Conservation (phyloP, 345 rosid species). For the Hevea brasiliensis region DNA sequence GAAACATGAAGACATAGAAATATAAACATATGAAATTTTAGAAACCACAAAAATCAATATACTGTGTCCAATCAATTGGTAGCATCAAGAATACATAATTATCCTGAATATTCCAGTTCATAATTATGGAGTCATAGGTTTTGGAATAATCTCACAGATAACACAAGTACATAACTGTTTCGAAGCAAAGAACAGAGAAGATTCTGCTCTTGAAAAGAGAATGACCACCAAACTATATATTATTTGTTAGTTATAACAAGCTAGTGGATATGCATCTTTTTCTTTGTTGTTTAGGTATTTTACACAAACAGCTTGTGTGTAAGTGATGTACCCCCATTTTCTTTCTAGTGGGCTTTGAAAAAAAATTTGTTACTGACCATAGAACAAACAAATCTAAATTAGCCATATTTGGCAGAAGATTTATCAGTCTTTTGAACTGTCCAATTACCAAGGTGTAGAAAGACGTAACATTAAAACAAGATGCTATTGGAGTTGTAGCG, state of each 20-base stretch:
- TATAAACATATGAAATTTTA: background rate
- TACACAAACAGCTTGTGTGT: background rate
- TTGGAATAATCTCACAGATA: background rate
- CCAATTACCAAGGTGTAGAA: background rate
- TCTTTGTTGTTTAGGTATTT: background rate
- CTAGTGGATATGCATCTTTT: background rate
- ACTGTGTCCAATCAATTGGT: background rate
- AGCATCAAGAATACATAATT: background rate
- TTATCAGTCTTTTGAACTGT: background rate
- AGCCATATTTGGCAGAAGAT: background rate
- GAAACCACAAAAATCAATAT: background rate
- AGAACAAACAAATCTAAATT: too few species aligned
- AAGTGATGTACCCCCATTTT: too few species aligned
- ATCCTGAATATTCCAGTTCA: background rate
- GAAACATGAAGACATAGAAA: background rate
- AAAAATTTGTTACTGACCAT: too few species aligned
- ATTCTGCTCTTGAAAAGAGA: background rate
- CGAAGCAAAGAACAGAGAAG: background rate
- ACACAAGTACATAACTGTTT: too few species aligned
- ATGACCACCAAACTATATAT: too few species aligned
- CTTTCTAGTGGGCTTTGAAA: background rate
- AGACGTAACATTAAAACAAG: background rate
- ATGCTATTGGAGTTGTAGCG: background rate
- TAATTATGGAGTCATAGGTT: background rate
- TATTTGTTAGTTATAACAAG: background rate